A percentile compares a stretch with the other conserved stretches of the same genome.
Evolutionary conservation across 2,329 filamentous ascomycete genomes (phyloP).

Genomic region (Talaromyces sp.): DNA sequence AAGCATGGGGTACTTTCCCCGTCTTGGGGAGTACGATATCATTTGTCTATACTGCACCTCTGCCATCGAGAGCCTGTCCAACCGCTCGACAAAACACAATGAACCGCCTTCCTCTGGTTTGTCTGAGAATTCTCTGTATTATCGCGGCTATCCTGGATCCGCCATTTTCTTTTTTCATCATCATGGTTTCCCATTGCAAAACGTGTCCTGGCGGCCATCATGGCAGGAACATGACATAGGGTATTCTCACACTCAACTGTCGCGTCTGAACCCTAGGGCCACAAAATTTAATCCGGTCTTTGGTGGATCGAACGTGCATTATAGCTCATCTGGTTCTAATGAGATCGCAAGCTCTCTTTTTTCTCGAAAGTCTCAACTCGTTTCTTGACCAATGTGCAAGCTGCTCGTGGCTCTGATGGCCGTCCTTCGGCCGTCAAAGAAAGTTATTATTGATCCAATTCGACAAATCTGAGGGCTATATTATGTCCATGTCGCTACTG

Average conservation of each 20-base stretch:
- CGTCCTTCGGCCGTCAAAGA: too few species aligned
- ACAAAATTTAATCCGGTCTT: neutral
- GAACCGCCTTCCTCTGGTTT: neutral
- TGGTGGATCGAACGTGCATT: neutral
- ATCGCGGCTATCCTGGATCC: neutral
- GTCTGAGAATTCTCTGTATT: neutral
- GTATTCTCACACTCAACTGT: neutral
- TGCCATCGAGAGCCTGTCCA: conserved; percentile 20
- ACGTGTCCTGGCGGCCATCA: neutral
- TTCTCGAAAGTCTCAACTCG: neutral
- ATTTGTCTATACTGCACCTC: conserved; percentile 27
- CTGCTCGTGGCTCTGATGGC: neutral
- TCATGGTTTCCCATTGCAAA: neutral
- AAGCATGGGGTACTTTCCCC: conserved; percentile 16
- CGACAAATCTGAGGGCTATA: neutral
- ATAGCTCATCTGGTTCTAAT: neutral
- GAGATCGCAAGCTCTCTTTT: neutral
- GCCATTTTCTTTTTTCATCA: neutral
- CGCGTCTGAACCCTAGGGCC: neutral
- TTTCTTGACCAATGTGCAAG: neutral
- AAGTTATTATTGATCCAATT: too few species aligned
- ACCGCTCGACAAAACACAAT: neutral
- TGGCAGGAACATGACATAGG: neutral
- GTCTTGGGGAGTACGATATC: conserved; percentile 30
- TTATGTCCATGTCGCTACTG: neutral